phyloP scores from a whole-genome alignment of 2,329 filamentous ascomycete genomes.

The Diaporthe velutina region DNA sequence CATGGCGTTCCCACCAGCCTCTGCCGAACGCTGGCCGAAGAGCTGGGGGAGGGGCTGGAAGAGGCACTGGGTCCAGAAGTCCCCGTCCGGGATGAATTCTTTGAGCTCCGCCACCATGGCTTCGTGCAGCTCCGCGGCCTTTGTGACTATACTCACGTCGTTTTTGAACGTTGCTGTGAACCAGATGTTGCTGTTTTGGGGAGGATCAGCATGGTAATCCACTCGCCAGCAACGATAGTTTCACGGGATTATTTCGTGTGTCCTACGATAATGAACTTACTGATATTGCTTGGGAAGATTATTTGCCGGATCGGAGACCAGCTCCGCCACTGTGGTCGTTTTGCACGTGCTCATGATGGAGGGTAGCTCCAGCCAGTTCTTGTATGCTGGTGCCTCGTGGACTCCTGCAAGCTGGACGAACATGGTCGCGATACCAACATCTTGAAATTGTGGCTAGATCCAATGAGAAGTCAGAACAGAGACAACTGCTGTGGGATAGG shows the following conservation, averaged over 20 bases:
- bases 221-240: no score
- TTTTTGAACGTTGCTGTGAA: constrained; percentile 17
- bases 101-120: neutral
- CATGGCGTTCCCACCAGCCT: no score
- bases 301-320: neutral
- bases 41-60: constrained; percentile 12
- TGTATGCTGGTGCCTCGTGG: no score
- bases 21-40: no score
- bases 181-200: constrained; percentile 12
- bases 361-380: constrained; percentile 4
- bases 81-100: neutral
- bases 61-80: neutral
- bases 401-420: neutral
- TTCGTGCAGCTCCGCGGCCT: neutral
- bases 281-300: neutral
- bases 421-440: neutral
- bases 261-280: neutral
- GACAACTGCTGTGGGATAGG: no score
- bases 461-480: no score
- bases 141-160: neutral
- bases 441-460: no score
- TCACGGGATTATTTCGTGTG: no score
- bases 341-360: neutral
- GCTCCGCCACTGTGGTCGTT: neutral
- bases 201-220: neutral